Evolutionary conservation across 2,329 filamentous ascomycete species (phyloP).

Genomic region (Clonostachys sp.): DNA sequence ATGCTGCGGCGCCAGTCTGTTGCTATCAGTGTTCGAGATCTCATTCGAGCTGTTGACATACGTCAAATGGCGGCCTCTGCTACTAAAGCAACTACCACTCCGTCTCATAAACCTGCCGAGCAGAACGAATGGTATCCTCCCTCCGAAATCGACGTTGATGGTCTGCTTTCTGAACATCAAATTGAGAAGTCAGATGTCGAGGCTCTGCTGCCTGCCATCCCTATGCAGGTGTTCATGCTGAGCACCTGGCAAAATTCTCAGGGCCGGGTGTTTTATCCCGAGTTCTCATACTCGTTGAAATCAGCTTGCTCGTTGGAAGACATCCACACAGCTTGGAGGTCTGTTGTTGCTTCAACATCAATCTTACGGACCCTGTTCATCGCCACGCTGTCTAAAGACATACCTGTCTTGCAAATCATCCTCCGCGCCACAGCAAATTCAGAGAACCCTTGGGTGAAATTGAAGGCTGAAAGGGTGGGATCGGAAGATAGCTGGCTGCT

Average conservation of each 20-base stretch:
- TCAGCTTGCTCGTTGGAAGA: slow-evolving; percentile 28
- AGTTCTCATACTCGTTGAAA: slow-evolving; percentile 53
- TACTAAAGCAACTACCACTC: background rate
- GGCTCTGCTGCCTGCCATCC: slow-evolving; percentile 60
- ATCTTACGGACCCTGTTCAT: slow-evolving; percentile 68
- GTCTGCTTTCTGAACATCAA: slow-evolving; percentile 29
- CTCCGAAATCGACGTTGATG: slow-evolving; percentile 23
- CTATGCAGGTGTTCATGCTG: slow-evolving; percentile 80
- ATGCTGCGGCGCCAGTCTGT: slow-evolving; percentile 63
- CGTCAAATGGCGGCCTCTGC: slow-evolving; percentile 49
- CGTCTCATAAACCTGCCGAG: background rate
- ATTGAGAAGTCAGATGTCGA: slow-evolving; percentile 45
- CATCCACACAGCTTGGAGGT: slow-evolving; percentile 57
- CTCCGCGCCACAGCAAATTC: slow-evolving; percentile 16
- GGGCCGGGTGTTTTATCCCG: slow-evolving; percentile 68
- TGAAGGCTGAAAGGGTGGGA: slow-evolving; percentile 8
- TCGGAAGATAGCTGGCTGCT: slow-evolving; percentile 19
- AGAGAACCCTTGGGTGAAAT: slow-evolving; percentile 13
- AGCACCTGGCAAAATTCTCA: slow-evolving; percentile 66
- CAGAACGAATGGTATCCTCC: background rate
- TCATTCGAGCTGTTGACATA: slow-evolving; percentile 64
- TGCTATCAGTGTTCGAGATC: slow-evolving; percentile 62
- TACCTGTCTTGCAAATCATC: slow-evolving; percentile 62
- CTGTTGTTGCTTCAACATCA: slow-evolving; percentile 47
- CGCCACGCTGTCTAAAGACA: slow-evolving; percentile 33